A percentile compares a stretch with the other conserved stretches of the same genome.
phyloP scores from a whole-genome alignment of 179 eudicot genomes.

The Spergularia azorica region DNA sequence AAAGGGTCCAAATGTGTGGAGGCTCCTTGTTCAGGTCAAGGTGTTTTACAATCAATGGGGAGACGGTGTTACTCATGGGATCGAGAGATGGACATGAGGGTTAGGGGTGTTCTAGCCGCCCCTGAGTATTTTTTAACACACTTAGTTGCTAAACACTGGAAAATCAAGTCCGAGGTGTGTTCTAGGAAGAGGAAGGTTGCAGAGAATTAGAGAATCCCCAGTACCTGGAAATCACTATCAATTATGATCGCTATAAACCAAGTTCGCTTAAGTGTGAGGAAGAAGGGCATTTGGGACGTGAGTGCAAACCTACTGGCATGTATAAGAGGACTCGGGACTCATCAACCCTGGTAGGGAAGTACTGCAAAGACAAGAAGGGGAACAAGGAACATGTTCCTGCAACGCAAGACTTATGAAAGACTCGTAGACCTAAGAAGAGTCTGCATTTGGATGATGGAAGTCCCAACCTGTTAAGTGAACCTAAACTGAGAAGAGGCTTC shows the following conservation, averaged over 20 bases:
- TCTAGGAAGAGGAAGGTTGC: too few relatives aligned
- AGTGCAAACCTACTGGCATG: constrained; percentile 61
- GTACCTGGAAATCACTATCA: too few relatives aligned
- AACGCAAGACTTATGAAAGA: constrained; percentile 48
- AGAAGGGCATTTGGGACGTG: constrained; percentile 82
- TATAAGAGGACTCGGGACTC: constrained; percentile 48
- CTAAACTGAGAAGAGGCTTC: constrained; percentile 64
- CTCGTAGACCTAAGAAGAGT: constrained; percentile 35
- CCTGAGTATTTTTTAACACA: not conserved
- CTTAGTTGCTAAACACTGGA: too few relatives aligned
- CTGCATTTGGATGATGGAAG: constrained; percentile 34
- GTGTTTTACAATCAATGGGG: too few relatives aligned
- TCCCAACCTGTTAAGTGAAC: constrained; percentile 34
- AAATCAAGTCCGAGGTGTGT: too few relatives aligned
- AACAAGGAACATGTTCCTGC: constrained; percentile 43
- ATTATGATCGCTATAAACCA: too few relatives aligned
- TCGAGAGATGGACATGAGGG: too few relatives aligned
- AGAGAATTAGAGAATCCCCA: too few relatives aligned
- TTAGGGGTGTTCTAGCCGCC: not conserved
- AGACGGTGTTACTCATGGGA: too few relatives aligned
- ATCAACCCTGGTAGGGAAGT: constrained; percentile 45
- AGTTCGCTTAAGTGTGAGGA: constrained; percentile 50
- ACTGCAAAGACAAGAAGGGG: constrained; percentile 31
- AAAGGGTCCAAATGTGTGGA: too few relatives aligned
- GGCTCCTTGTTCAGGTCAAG: too few relatives aligned